A percentile compares a stretch with the other conserved stretches of the same genome.
Conservation (phyloP, 108 stramenopile genomes). For the Epithemia pelagica region DNA sequence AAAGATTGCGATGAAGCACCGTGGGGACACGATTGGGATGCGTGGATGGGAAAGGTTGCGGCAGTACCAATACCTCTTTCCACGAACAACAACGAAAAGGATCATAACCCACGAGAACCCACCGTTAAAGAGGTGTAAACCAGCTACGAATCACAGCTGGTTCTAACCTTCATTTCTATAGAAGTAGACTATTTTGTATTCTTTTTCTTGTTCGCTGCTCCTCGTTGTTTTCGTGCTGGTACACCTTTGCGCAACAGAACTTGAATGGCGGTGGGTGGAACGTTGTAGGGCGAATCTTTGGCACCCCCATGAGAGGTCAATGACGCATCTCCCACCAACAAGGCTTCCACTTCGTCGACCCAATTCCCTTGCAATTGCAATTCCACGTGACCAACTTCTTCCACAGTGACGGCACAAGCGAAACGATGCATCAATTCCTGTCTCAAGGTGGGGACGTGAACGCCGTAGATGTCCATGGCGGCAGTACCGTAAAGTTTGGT, state of each 20-base stretch:
- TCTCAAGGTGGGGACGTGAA: slow-evolving; percentile 42
- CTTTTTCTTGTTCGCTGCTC: too few relatives aligned
- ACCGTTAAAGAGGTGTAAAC: too few relatives aligned
- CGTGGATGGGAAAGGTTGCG: too few relatives aligned
- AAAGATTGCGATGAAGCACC: too few relatives aligned
- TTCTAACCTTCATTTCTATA: too few relatives aligned
- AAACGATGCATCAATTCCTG: slow-evolving; percentile 61
- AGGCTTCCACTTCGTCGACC: slow-evolving; percentile 60
- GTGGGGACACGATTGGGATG: too few relatives aligned
- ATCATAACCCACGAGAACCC: too few relatives aligned
- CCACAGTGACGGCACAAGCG: slow-evolving; percentile 54
- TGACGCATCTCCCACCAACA: slow-evolving; percentile 65
- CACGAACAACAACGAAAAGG: too few relatives aligned
- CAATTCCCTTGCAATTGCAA: slow-evolving; percentile 68
- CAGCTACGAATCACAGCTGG: too few relatives aligned
- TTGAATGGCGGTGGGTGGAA: slow-evolving; percentile 54
- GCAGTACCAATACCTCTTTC: too few relatives aligned
- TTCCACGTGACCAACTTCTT: slow-evolving; percentile 53
- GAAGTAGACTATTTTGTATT: too few relatives aligned
- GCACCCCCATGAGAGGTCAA: slow-evolving; percentile 64
- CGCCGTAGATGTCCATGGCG: slow-evolving; percentile 71
- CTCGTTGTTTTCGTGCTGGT: slow-evolving; percentile 53
- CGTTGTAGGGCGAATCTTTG: slow-evolving; percentile 41
- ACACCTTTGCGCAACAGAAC: slow-evolving; percentile 63
- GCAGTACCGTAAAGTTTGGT: slow-evolving; percentile 59